Conservation (phyloP, 2,329 filamentous ascomycete genomes). For the Ceratocystis albifundus region DNA sequence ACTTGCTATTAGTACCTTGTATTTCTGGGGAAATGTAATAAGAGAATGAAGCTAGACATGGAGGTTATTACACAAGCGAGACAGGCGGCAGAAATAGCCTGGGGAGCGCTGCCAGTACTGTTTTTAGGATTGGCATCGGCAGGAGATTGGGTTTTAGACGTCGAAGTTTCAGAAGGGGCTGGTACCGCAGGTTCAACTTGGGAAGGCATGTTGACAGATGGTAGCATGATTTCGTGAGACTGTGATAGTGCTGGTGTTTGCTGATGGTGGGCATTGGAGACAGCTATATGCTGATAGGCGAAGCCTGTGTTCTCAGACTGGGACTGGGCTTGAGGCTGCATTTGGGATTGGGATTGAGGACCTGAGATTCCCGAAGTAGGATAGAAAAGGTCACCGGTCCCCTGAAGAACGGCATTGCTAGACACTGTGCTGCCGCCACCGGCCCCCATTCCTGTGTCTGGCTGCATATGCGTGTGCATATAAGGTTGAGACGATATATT, state of each 20-base stretch:
- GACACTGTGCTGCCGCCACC: neutral
- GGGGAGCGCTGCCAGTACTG: slow-evolving; percentile 2
- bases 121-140: neutral
- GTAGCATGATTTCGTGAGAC: neutral
- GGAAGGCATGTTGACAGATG: neutral
- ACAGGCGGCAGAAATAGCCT: slow-evolving; percentile 40
- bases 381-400: neutral
- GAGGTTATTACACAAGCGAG: slow-evolving; percentile 41
- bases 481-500: neutral
- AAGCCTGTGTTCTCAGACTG: neutral
- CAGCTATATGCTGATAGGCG: slow-evolving; percentile 2
- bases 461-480: neutral
- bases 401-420: neutral
- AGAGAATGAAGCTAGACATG: slow-evolving; percentile 13
- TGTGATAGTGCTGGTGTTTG: neutral
- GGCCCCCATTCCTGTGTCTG: neutral
- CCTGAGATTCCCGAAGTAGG: neutral
- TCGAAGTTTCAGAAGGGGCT: slow-evolving; percentile 2
- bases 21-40: neutral
- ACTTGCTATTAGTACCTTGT: neutral
- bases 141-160: neutral
- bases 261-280: neutral
- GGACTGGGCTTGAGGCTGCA: neutral
- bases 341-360: neutral
- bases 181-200: neutral